These are phyloP conservation scores for Toxicodendron radicans DNA, from an alignment of 345 rosid genomes.

Conservation along the genomic window DNA sequence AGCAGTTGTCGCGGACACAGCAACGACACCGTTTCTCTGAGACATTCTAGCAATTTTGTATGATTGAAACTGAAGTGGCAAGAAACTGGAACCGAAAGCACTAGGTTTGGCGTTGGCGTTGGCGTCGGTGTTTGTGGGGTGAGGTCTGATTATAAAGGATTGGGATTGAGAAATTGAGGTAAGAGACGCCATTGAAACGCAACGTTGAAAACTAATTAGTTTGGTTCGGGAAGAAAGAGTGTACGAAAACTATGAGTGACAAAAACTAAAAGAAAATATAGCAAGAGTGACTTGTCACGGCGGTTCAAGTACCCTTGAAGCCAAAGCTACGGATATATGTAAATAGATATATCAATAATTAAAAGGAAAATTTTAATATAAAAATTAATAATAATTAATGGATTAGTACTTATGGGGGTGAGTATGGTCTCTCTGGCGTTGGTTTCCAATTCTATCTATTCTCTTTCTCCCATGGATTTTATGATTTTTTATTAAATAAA, in stretches of 20 bases:
- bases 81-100: conserved; percentile 33
- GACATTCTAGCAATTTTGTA: conserved; percentile 35
- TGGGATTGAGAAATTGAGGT: conserved; percentile 49
- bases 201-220: neutral
- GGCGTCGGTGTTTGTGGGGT: conserved; percentile 17
- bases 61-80: conserved; percentile 12
- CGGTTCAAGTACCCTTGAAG: conserved; percentile 40
- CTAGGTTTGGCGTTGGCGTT: conserved; percentile 8
- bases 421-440: neutral
- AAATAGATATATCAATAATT: neutral
- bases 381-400: neutral
- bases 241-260: conserved; percentile 25
- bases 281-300: too few species aligned
- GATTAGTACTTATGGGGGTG: neutral
- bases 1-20: conserved; percentile 55
- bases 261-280: neutral
- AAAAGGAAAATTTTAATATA: too few species aligned
- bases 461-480: neutral
- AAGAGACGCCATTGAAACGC: conserved; percentile 68
- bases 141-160: conserved; percentile 43
- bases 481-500: neutral
- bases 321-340: conserved; percentile 13
- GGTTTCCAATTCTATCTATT: neutral
- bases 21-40: conserved; percentile 28
- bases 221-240: conserved; percentile 19